Evolutionary conservation across 2,329 filamentous ascomycete species (phyloP).

Genomic region (Ramichloridium luteum): DNA sequence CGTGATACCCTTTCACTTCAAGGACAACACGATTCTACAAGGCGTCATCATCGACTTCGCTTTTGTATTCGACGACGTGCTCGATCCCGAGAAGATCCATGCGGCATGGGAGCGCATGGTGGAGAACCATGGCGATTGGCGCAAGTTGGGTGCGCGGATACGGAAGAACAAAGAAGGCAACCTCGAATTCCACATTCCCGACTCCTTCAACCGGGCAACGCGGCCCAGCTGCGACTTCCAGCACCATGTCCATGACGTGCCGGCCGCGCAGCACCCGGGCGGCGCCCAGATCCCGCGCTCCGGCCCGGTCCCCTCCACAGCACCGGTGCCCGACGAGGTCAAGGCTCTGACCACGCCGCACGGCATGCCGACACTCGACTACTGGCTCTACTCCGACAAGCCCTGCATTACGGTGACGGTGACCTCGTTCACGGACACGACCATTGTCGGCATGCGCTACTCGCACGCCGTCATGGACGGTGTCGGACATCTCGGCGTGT

Average conservation of each 20-base stretch:
- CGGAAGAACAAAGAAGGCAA: conserved; percentile 3
- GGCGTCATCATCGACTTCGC: conserved; percentile 2
- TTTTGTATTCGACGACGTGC: conserved; percentile 2
- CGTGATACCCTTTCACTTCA: conserved; percentile 4
- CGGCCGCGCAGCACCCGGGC: not conserved
- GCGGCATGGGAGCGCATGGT: not conserved
- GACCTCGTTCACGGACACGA: conserved; percentile 1
- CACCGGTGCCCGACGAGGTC: not conserved
- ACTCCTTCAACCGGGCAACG: conserved; percentile 1
- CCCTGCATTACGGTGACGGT: conserved; percentile 1
- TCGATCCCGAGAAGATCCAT: conserved; percentile 2
- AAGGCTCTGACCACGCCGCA: conserved; percentile 1
- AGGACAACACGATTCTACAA: conserved; percentile 1
- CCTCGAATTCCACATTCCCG: conserved; percentile 3
- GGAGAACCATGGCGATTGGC: conserved; percentile 1
- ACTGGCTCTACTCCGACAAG: conserved; percentile 1
- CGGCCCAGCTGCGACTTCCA: not conserved
- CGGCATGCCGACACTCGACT: conserved; percentile 1
- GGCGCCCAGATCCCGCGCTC: not conserved
- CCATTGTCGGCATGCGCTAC: not conserved
- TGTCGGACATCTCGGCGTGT: not conserved
- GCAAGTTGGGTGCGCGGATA: conserved; percentile 3
- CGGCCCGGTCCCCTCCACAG: not conserved
- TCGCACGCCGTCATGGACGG: conserved; percentile 2
- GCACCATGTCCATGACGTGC: not conserved